These are phyloP conservation scores for Echeveria elegans DNA, from an alignment of 164 flowering plant genomes.

Conservation along the genomic window DNA sequence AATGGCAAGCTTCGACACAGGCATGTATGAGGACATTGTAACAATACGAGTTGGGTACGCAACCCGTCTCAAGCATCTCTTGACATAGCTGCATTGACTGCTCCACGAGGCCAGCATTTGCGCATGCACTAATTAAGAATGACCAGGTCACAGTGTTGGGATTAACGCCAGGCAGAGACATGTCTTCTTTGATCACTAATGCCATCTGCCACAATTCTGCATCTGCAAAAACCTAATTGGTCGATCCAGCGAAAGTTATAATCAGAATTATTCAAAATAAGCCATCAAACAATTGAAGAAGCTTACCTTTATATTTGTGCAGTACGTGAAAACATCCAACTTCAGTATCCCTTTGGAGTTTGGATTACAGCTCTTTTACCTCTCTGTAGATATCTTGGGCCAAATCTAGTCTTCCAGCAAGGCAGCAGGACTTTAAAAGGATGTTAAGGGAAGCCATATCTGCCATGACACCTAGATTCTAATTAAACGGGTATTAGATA, in stretches of 20 bases:
- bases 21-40: conserved; percentile 79
- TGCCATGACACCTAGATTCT: conserved; percentile 55
- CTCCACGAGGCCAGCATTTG: conserved; percentile 78
- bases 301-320: conserved; percentile 81
- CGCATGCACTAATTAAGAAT: conserved; percentile 83
- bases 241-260: not conserved
- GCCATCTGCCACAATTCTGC: conserved; percentile 89
- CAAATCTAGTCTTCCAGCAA: conserved; percentile 70
- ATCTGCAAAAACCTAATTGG: conserved; percentile 74
- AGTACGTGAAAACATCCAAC: conserved; percentile 79
- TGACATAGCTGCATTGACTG: conserved; percentile 58
- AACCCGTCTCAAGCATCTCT: conserved; percentile 75
- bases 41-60: conserved; percentile 75
- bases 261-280: not conserved
- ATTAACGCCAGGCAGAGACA: conserved; percentile 65
- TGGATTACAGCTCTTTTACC: conserved; percentile 42
- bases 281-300: not conserved
- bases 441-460: conserved; percentile 79
- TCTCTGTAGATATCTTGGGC: conserved; percentile 68
- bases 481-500: conserved; percentile 13
- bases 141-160: conserved; percentile 85
- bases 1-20: conserved; percentile 79
- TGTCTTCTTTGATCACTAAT: conserved; percentile 66
- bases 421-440: conserved; percentile 77
- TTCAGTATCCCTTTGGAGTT: conserved; percentile 47